These are phyloP conservation scores for Yarrowia yakushimensis DNA, from an alignment of 805 yeast genomes.

Conservation along the genomic window DNA sequence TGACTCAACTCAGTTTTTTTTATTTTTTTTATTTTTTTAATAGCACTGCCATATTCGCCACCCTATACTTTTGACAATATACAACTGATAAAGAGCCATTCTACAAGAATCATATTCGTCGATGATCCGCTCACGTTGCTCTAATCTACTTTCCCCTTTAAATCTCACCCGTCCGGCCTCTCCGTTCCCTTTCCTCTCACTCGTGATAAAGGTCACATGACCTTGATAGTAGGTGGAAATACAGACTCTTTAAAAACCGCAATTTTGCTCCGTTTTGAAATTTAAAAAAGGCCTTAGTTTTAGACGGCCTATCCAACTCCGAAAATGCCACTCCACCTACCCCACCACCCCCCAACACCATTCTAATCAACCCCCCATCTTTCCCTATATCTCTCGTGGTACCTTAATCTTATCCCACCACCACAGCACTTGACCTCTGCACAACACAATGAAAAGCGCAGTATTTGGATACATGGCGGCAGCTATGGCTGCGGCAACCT, in stretches of 20 bases:
- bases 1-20: no score
- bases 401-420: not conserved
- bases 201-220: not conserved
- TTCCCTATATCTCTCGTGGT: not conserved
- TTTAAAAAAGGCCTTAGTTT: no score
- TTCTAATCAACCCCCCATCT: not conserved
- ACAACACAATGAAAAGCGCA: not conserved
- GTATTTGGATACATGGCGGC: not conserved
- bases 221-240: not conserved
- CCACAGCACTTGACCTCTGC: not conserved
- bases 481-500: conserved; percentile 28
- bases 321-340: not conserved
- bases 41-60: no score
- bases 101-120: no score
- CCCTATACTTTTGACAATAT: no score
- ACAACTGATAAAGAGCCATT: no score
- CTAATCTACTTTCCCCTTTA: no score
- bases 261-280: not conserved
- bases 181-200: not conserved
- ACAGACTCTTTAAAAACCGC: no score
- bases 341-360: not conserved
- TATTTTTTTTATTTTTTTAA: no score
- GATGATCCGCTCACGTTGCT: no score
- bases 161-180: no score
- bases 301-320: no score